phyloP scores from a whole-genome alignment of 108 stramenopile species.

The Schizochytrium sp. region DNA sequence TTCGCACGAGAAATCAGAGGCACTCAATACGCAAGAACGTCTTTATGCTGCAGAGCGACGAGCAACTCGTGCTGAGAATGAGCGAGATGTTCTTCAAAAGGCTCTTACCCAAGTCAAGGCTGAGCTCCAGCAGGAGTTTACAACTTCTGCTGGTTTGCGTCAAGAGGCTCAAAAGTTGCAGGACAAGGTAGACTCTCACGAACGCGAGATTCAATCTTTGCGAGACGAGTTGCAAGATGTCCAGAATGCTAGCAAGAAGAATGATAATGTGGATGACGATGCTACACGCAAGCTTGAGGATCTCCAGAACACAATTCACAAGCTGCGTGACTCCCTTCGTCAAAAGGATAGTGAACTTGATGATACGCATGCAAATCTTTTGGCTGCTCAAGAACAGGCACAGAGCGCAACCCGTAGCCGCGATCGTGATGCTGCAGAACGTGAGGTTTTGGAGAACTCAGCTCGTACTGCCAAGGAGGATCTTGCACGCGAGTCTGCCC shows the following conservation, averaged over 20 bases:
- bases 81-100: constrained; percentile 50
- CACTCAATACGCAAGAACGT: neutral
- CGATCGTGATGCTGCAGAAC: neutral
- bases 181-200: neutral
- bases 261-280: neutral
- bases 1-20: neutral
- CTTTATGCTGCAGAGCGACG: constrained; percentile 32
- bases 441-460: neutral
- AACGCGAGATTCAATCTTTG: neutral
- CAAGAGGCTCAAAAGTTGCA: constrained; percentile 23
- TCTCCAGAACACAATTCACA: neutral
- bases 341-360: constrained; percentile 37
- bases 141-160: neutral
- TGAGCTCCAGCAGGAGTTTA: constrained; percentile 51
- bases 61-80: constrained; percentile 3
- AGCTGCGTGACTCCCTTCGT: neutral
- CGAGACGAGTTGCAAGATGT: neutral
- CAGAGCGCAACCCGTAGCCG: neutral
- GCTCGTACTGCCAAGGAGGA: neutral
- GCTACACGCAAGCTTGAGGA: neutral
- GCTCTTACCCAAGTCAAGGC: constrained; percentile 40
- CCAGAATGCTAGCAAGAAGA: constrained; percentile 6
- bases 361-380: constrained; percentile 5
- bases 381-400: neutral
- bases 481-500: constrained; percentile 15